These are phyloP conservation scores for Thielaviopsis ethacetica DNA, from an alignment of 2,329 filamentous ascomycete genomes.

Conservation along the genomic window DNA sequence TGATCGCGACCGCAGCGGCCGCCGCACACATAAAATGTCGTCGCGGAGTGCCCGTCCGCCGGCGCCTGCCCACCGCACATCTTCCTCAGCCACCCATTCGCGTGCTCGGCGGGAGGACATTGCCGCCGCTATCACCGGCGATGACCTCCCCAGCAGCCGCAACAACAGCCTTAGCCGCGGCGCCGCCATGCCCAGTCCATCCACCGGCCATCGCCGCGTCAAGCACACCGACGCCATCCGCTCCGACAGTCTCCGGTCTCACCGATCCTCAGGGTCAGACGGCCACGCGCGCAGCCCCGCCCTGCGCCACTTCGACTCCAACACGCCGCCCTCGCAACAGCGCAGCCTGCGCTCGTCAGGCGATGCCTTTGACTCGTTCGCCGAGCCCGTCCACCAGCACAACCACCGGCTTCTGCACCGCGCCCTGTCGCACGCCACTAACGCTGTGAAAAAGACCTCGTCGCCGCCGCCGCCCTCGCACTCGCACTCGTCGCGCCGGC, in stretches of 20 bases:
- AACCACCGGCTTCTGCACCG: background rate
- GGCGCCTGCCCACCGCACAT: background rate
- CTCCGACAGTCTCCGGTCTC: slow-evolving; percentile 8
- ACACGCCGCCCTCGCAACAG: slow-evolving; percentile 2
- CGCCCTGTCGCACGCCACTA: background rate
- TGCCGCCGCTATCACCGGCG: background rate
- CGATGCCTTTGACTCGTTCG: background rate
- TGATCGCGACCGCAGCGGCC: background rate
- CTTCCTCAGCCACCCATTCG: background rate
- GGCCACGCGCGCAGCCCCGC: background rate
- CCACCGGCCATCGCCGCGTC: background rate
- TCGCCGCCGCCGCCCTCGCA: too few species aligned
- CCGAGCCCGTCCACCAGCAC: background rate
- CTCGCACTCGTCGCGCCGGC: background rate
- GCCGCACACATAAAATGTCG: slow-evolving; percentile 1
- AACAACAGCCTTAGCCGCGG: background rate
- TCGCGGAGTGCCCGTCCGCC: background rate
- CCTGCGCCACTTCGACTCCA: slow-evolving; percentile 1
- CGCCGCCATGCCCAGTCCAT: background rate
- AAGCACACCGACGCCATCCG: background rate
- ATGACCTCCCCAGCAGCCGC: slow-evolving; percentile 8
- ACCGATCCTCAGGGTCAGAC: slow-evolving; percentile 1
- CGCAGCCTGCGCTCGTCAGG: slow-evolving; percentile 1
- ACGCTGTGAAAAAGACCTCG: background rate
- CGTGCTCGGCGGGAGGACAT: background rate